These are phyloP conservation scores for Aphanomyces cochlioides DNA, from an alignment of 352 stramenopile species.

Conservation along the genomic window DNA sequence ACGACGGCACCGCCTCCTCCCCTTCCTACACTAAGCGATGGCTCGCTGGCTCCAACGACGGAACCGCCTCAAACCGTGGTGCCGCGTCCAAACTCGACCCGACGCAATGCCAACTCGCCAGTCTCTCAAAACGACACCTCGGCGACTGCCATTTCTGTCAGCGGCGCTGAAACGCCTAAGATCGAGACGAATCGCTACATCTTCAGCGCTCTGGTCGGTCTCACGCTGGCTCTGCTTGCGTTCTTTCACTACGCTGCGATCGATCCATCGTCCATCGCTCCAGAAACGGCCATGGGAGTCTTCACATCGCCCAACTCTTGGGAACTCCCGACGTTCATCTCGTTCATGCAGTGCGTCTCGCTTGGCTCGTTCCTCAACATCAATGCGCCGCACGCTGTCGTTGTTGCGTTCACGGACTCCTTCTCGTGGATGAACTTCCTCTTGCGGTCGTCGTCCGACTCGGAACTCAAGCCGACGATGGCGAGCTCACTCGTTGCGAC, in stretches of 20 bases:
- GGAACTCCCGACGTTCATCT: conserved; percentile 65
- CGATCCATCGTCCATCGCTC: conserved; percentile 13
- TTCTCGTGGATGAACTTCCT: conserved; percentile 72
- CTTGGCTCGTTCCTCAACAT: conserved; percentile 59
- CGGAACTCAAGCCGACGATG: neutral
- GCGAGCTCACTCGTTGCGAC: neutral
- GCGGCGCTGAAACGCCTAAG: conserved; percentile 3
- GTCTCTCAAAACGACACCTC: neutral
- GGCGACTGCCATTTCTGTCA: neutral
- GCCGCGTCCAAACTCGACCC: neutral
- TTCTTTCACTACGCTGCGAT: conserved; percentile 26
- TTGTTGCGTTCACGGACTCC: conserved; percentile 65
- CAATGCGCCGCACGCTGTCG: conserved; percentile 43
- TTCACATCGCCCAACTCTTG: conserved; percentile 57
- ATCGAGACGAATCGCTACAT: conserved; percentile 21
- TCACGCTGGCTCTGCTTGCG: conserved; percentile 19
- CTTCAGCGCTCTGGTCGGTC: conserved; percentile 3
- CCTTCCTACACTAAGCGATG: neutral
- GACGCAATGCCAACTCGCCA: neutral
- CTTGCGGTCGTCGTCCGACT: conserved; percentile 35
- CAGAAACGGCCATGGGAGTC: neutral
- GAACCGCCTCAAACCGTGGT: neutral
- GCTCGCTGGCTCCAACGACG: neutral
- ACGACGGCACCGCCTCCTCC: neutral
- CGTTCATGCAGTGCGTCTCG: conserved; percentile 68